Conservation (phyloP, 2,329 filamentous ascomycete genomes). For the Claviceps africana region DNA sequence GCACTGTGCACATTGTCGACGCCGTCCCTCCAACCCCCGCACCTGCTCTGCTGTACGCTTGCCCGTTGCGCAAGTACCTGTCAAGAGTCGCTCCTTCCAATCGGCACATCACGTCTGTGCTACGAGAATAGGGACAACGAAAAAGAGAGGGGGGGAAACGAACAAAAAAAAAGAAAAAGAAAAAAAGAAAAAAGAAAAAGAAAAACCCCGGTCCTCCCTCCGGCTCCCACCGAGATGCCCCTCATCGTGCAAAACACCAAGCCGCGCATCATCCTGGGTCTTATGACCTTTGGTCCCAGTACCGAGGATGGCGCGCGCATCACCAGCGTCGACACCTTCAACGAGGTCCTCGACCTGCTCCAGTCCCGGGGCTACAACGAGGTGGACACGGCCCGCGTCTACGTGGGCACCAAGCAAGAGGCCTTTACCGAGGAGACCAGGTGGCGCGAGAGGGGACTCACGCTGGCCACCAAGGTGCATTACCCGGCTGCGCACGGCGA, state of each 20-base stretch:
- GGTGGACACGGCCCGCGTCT: constrained; percentile 68
- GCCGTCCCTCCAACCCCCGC: too few relatives aligned
- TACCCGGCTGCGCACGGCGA: constrained; percentile 37
- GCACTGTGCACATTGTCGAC: too few relatives aligned
- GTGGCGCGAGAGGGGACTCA: constrained; percentile 69
- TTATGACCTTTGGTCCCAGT: constrained; percentile 72
- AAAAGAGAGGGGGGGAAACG: too few relatives aligned
- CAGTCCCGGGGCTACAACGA: constrained; percentile 72
- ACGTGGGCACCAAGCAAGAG: constrained; percentile 61
- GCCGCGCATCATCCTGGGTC: constrained; percentile 63
- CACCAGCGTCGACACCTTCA: constrained; percentile 52
- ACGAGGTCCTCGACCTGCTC: constrained; percentile 58
- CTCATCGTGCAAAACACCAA: constrained; percentile 32
- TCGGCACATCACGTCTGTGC: too few relatives aligned
- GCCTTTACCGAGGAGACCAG: constrained; percentile 59
- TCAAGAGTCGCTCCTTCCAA: too few relatives aligned
- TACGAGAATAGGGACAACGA: too few relatives aligned
- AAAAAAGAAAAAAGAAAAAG: too few relatives aligned
- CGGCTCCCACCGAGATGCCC: constrained; percentile 23
- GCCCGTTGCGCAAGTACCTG: too few relatives aligned
- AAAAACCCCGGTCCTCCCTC: neutral
- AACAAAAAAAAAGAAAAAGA: too few relatives aligned
- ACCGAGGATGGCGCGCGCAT: constrained; percentile 52
- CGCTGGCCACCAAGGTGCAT: constrained; percentile 59
- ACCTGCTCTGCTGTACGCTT: too few relatives aligned